Percentiles rank a stretch among this genome's conserved stretches.
These are phyloP conservation scores for Mycena maculata DNA, from an alignment of 768 basidiomycete genomes.

Conservation along the genomic window DNA sequence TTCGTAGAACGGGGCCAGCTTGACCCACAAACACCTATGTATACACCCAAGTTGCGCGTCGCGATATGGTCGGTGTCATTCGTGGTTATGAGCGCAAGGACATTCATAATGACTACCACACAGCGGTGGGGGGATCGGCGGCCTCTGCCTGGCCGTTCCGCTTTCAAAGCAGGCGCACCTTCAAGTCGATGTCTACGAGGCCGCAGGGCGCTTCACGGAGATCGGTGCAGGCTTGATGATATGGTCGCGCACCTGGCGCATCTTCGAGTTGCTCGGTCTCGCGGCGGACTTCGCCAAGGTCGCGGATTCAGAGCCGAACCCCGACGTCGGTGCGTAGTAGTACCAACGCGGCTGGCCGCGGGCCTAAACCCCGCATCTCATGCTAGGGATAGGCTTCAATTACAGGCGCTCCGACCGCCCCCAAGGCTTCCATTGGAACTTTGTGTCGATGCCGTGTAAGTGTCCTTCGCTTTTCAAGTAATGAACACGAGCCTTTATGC, in stretches of 20 bases:
- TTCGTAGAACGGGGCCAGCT: neutral
- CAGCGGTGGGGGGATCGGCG: slow-evolving; percentile 29
- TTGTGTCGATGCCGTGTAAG: slow-evolving; percentile 56
- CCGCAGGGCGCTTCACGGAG: slow-evolving; percentile 58
- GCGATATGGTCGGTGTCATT: slow-evolving; percentile 27
- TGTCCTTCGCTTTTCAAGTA: neutral
- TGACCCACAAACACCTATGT: slow-evolving; percentile 3
- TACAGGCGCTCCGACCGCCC: slow-evolving; percentile 57
- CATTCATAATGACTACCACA: neutral
- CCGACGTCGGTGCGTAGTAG: slow-evolving; percentile 42
- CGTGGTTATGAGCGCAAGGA: neutral
- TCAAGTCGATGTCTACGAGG: slow-evolving; percentile 60
- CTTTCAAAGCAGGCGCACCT: slow-evolving; percentile 52
- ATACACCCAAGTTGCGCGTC: slow-evolving; percentile 22
- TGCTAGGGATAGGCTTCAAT: slow-evolving; percentile 57
- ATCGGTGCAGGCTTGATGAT: slow-evolving; percentile 63
- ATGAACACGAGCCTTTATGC: neutral
- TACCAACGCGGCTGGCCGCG: neutral
- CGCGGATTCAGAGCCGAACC: slow-evolving; percentile 49
- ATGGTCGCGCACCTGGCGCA: slow-evolving; percentile 59
- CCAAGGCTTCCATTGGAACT: slow-evolving; percentile 54
- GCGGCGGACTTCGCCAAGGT: slow-evolving; percentile 45
- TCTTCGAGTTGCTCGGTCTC: slow-evolving; percentile 58
- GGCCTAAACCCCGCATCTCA: slow-evolving; percentile 9
- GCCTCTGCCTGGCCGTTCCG: slow-evolving; percentile 44